Base-by-base conservation (phyloP, 495 filamentous ascomycete species). In the Aspergillus coremiiformis region DNA sequence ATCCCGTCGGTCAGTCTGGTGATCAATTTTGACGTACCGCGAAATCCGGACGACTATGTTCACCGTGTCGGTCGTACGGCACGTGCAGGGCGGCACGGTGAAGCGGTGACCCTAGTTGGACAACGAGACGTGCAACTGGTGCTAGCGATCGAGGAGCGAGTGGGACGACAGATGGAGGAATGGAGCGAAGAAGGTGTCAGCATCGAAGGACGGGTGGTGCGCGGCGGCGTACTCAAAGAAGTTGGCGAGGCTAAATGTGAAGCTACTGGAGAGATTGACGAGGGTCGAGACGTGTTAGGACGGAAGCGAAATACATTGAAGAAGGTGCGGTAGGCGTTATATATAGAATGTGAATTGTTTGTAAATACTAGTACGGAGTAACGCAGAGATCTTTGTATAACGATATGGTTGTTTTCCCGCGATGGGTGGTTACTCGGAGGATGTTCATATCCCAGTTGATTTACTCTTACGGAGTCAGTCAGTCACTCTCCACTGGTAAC, bases 41-140 rank as follows among this genome's bases (percentile, higher is more conserved):
- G 92, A 2, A 89, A 96, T 64, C 90, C 93, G 29, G 93, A 96
- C 65, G 94, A 96, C 65, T 99, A 97, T 59, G 89, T 99, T 53
- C 93, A 99, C 69, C 85, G 93, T 19, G 91, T 95, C 48, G 93
- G 93, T 61, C 85, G 93, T 60, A 99, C 93, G 10, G 93, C 94
- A 7, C 81, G 93, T 76, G 93, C 93, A 6, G 93, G 94, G 0
- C 78, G 87, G 39, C 72, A 67, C 22, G 93, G 93, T 62, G 84
- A 89, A 51, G 83, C 85, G 2, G 83, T 96, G 14, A 96, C 90
- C 12, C 78, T 99, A 51, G 83, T 99, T 2, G 93, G 91, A 21
- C 92, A 96, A 76, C 74, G 90, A 51, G 93, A 97, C 65, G 89
- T 96, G 2, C 78, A 86, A 56, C 76, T 96, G 5, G 80, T 97